A percentile compares a stretch with the other conserved stretches of the same genome.
phyloP scores from a whole-genome alignment of 306 rosid genomes.

The Pterocarpus santalinus region DNA sequence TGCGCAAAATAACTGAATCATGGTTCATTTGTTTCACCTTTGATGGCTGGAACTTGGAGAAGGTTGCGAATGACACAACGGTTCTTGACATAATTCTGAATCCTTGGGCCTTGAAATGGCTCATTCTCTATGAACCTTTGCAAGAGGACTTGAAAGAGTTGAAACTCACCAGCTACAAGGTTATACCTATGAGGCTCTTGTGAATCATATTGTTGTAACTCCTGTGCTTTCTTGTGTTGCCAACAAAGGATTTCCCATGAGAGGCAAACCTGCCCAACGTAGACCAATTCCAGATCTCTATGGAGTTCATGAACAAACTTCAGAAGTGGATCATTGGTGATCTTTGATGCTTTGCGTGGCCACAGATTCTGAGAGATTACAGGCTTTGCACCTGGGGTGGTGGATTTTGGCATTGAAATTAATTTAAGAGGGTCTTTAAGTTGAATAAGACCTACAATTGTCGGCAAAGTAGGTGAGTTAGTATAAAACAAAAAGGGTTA shows the following conservation, averaged over 20 bases:
- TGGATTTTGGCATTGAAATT: slow-evolving; percentile 57
- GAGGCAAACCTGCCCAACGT: slow-evolving; percentile 93
- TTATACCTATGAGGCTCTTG: slow-evolving; percentile 57
- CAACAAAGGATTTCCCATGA: slow-evolving; percentile 96
- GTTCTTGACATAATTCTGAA: slow-evolving; percentile 72
- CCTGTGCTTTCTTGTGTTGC: slow-evolving; percentile 78
- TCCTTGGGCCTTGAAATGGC: slow-evolving; percentile 80
- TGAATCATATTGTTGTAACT: slow-evolving; percentile 59
- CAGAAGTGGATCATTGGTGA: slow-evolving; percentile 55
- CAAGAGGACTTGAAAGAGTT: slow-evolving; percentile 82
- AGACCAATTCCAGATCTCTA: slow-evolving; percentile 82
- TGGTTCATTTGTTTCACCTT: slow-evolving; percentile 59
- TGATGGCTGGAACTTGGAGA: slow-evolving; percentile 80
- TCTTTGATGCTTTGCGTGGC: slow-evolving; percentile 60
- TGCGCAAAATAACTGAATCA: background rate
- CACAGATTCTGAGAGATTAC: slow-evolving; percentile 61
- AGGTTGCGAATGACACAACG: slow-evolving; percentile 74
- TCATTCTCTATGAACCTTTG: slow-evolving; percentile 88
- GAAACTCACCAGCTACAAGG: slow-evolving; percentile 79
- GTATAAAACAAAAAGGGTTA: slow-evolving; percentile 1
- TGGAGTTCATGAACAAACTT: slow-evolving; percentile 69
- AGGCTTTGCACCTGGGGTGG: slow-evolving; percentile 54
- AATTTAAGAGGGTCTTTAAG: slow-evolving; percentile 64
- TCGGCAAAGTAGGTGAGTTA: slow-evolving; percentile 38
- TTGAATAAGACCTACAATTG: slow-evolving; percentile 74